Base-by-base conservation (phyloP, 129 eudicot species). In the sunflower (Helianthus annuus) region DNA sequence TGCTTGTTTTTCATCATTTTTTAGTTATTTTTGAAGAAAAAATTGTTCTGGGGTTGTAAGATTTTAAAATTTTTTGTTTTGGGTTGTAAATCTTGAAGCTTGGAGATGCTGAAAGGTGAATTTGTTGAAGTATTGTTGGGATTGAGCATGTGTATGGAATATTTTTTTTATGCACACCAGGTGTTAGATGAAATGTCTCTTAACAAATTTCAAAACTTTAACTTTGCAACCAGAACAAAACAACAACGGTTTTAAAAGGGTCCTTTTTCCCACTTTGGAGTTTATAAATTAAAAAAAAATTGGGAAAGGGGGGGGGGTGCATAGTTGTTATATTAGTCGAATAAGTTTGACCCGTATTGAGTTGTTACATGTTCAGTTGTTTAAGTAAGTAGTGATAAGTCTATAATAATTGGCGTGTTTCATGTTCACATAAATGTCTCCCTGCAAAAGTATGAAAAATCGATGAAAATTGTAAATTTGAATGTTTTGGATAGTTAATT, bases 141-240 rank as follows among this genome's bases (percentile, higher is more conserved):
- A 58, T 58, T 61, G 48, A 60, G 66, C 0, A 8, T 45, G 2
- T 42, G 2, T 44, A 16, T 45, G 46, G 1, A 14, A 16, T 45
- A 32, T 42, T 42, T 48, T 60, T 60, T 56, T 14, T 10, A 39
- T 36, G 69, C 77, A 46, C 22, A 48, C 61, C 4, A 61, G 38
- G 13, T 72, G 77, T 72, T 72, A 48, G 77, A 72, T 72, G 60
- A 61, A 72, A 72, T 72, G 77, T 46, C 17, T 38, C 46, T 15
- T 8, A 15, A 46, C 17, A 34, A 60, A 72, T 8, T 10, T 32
- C 17, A 48, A 60, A 72, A 15, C 38, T 16, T 54, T 15, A 10
- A 15, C 19, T 32, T 66, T 19, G 29, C 39, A 44, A 29, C 58
- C 3, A 4, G 54, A 65, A 65, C 39, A 44, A 65, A 42, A 42